These are phyloP conservation scores for Camptophora hylomeconis DNA, from an alignment of 2,329 filamentous ascomycete species.

Conservation along the genomic window DNA sequence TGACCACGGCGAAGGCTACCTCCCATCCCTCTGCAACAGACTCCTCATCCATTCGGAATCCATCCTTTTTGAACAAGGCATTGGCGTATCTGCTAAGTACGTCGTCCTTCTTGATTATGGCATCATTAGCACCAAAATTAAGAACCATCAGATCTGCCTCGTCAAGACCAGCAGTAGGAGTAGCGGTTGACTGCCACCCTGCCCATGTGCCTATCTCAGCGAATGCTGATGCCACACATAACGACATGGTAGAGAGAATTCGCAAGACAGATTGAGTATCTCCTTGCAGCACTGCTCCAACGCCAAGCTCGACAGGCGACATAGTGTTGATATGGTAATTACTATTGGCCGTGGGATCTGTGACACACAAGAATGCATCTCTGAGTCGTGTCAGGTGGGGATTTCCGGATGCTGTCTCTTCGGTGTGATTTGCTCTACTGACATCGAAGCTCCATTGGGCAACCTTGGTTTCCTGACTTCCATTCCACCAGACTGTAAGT, in stretches of 20 bases:
- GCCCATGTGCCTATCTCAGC: constrained; percentile 75
- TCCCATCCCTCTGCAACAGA: constrained; percentile 66
- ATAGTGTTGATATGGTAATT: constrained; percentile 62
- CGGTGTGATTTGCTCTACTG: constrained; percentile 28
- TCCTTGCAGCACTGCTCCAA: constrained; percentile 72
- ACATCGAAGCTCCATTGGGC: constrained; percentile 29
- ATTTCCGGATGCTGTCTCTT: no score
- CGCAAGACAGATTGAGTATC: constrained; percentile 65
- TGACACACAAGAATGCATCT: constrained; percentile 52
- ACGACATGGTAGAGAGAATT: constrained; percentile 66
- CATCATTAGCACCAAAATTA: constrained; percentile 50
- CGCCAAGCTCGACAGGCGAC: constrained; percentile 63
- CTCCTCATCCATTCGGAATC: constrained; percentile 21
- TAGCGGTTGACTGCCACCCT: constrained; percentile 59
- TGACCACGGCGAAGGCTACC: constrained; percentile 68
- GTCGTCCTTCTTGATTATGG: constrained; percentile 62
- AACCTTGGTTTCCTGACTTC: constrained; percentile 46
- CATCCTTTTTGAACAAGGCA: constrained; percentile 34
- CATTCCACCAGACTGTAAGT: constrained; percentile 85
- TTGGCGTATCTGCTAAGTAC: constrained; percentile 66
- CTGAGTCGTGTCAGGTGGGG: constrained; percentile 60
- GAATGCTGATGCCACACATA: constrained; percentile 63
- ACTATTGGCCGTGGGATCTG: constrained; percentile 47
- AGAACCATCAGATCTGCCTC: constrained; percentile 76
- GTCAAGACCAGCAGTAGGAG: constrained; percentile 50